Evolutionary conservation across 768 basidiomycete genomes (phyloP), one percentile per base, ranked within the genome.

Genomic region (Kwoniella bestiolae): DNA sequence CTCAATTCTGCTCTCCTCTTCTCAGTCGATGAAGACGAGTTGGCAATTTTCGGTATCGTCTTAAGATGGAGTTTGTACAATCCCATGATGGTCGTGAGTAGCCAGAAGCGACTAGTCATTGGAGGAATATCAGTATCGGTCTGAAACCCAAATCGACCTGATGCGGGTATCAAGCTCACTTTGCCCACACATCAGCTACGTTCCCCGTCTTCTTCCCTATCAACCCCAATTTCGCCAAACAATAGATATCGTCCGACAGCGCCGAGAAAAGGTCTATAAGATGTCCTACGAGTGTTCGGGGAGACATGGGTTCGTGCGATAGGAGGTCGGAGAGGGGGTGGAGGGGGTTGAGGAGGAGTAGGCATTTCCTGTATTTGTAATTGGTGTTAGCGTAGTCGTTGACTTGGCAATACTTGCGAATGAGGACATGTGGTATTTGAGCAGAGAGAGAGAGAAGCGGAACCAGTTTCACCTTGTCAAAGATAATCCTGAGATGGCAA

Each of bases 301-400:
- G 70, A 3, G 76, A 73, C 18, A 72, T 72, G 1, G 78, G 78
- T 23, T 65, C 45, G 11, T 70, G 67, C 5, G 78, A 79, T 18
- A 79, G 57, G 32, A 79, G 74, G 45, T 70, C 64, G 11, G 72
- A 65, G 6, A 79, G 67, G 21, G 78, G 74, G 45, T 72, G 73
- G 28, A 79, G 66, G 28, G 73, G 75, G 56, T 74, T 76, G 53
- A 77, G 68, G 32, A 79, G 74, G 28, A 79, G 66, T 3, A 79
- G 69, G 47, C 78, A 79, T 79, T 79, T 79, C 38, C 77, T 78
- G 60, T 12, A 46, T n/a, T n/a, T n/a, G n/a, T n/a, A n/a, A n/a
- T n/a, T n/a, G n/a, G n/a, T n/a, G n/a, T n/a, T n/a, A n/a, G n/a
- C n/a, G n/a, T n/a, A n/a, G n/a, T n/a, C n/a, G n/a, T n/a, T n/a